These are phyloP conservation scores for Botrytis pseudocinerea DNA, from an alignment of 2,329 filamentous ascomycete species.

Conservation along the genomic window DNA sequence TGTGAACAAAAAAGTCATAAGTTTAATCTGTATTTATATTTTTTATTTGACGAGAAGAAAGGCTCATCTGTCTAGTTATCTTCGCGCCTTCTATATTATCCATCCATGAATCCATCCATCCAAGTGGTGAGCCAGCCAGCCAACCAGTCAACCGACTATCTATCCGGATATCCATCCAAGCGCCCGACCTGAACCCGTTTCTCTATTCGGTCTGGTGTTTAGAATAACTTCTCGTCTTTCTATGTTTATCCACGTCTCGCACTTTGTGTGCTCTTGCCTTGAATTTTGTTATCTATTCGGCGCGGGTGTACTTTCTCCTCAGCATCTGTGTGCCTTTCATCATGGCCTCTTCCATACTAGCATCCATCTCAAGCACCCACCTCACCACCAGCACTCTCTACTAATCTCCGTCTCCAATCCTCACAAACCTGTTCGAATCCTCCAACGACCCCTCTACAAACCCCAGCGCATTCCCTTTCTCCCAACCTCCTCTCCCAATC, in stretches of 20 bases:
- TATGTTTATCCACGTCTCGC: background rate
- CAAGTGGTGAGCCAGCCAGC: background rate
- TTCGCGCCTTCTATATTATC: background rate
- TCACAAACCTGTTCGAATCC: slow-evolving; percentile 93
- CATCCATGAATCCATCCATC: background rate
- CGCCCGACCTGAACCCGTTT: background rate
- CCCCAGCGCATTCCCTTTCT: slow-evolving; percentile 76
- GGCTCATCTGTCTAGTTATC: slow-evolving; percentile 1
- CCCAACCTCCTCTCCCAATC: slow-evolving; percentile 79
- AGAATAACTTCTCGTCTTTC: background rate
- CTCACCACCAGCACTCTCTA: slow-evolving; percentile 53
- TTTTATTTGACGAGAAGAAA: background rate
- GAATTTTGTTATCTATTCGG: background rate
- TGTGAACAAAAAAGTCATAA: background rate
- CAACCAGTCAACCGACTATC: background rate
- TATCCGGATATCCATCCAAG: slow-evolving; percentile 14
- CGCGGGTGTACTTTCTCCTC: background rate
- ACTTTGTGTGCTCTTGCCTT: background rate
- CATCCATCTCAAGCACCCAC: slow-evolving; percentile 20
- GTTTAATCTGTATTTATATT: background rate
- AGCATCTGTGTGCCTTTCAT: background rate
- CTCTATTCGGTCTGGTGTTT: background rate
- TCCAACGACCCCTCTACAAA: slow-evolving; percentile 84
- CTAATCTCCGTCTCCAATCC: slow-evolving; percentile 74
- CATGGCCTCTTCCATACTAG: background rate